These are phyloP conservation scores for Apiospora koreana DNA, from an alignment of 2,329 filamentous ascomycete genomes.

Conservation along the genomic window DNA sequence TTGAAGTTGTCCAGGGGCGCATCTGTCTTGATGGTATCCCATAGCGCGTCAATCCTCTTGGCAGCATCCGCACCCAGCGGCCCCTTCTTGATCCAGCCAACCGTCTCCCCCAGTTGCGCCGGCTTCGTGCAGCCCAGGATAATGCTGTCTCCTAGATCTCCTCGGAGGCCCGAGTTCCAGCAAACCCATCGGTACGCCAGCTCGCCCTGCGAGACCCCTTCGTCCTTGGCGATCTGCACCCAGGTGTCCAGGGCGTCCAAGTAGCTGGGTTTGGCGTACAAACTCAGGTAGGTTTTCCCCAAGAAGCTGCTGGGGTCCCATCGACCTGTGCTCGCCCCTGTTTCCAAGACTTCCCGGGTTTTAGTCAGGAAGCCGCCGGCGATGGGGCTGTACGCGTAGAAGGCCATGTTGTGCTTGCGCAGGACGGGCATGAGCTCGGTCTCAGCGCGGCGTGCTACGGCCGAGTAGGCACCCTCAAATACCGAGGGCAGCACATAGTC, in stretches of 20 bases:
- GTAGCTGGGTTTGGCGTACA: slow-evolving; percentile 15
- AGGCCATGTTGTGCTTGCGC: slow-evolving; percentile 42
- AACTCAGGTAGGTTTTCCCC: neutral
- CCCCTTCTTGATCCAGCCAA: neutral
- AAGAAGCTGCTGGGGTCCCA: slow-evolving; percentile 11
- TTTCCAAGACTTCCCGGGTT: neutral
- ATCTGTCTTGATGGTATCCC: slow-evolving; percentile 8
- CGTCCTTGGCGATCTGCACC: slow-evolving; percentile 4
- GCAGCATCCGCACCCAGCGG: neutral
- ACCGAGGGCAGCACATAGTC: slow-evolving; percentile 44
- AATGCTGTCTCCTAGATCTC: slow-evolving; percentile 12
- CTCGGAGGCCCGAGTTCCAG: slow-evolving; percentile 10
- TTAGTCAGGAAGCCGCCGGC: slow-evolving; percentile 17
- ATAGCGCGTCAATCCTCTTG: neutral
- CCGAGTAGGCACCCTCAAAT: slow-evolving; percentile 51
- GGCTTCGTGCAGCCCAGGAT: slow-evolving; percentile 13
- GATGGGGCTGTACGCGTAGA: slow-evolving; percentile 42
- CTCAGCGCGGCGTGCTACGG: slow-evolving; percentile 43
- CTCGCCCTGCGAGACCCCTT: slow-evolving; percentile 14
- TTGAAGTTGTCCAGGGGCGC: slow-evolving; percentile 9
- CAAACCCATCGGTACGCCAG: slow-evolving; percentile 14
- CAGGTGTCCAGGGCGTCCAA: slow-evolving; percentile 15
- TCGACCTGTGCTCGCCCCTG: slow-evolving; percentile 10
- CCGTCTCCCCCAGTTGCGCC: slow-evolving; percentile 9
- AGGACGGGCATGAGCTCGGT: slow-evolving; percentile 43